Evolutionary conservation across 441 rosid genomes (phyloP), one percentile per base, ranked within the genome.

Genomic region (Eruca vesicaria): DNA sequence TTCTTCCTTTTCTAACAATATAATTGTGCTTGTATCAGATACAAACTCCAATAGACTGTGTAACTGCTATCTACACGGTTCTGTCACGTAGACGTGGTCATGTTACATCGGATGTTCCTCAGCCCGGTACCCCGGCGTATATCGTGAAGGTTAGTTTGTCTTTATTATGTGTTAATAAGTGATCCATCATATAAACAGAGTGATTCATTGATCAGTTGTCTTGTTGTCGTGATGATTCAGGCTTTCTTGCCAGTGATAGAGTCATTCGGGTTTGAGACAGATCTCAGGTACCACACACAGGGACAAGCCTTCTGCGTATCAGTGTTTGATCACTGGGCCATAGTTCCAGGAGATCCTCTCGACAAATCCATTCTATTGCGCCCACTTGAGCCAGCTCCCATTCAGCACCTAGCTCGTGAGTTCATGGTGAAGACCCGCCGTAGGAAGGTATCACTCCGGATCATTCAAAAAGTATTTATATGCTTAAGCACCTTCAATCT

Each of bases 11-110:
- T 43, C 18, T 43, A 43, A 43, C 50, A 43, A 43, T n/a, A 14
- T 18, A 43, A 16, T 43, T 43, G 50, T 43, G 7, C 0, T 50
- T 77, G 55, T 80, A 55, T 77, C 92, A 95, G 99, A 95, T 95
- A 76, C 97, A 92, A 90, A 93, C 99, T 41, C 99, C 99, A 29
- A 91, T 95, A 28, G 97, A 95, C 71, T 91, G 99, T 83, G 97
- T 93, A 29, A 86, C 97, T 69, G 98, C 98, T 26, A 91, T 95
- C 76, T 95, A 95, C 80, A 95, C 97, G 0, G 99, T 95, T 29
- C 76, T 95, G 69, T 95, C 99, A 50, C 94, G 98, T 35, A 93
- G 99, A 76, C 97, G 98, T 87, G 99, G 99, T 21, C 99, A 95
- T 72, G 97, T 95, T 64, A 95, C 99, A 28, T 93, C 98, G 35